Conservation (phyloP, 805 yeast species). For the Pichia occidentalis region DNA sequence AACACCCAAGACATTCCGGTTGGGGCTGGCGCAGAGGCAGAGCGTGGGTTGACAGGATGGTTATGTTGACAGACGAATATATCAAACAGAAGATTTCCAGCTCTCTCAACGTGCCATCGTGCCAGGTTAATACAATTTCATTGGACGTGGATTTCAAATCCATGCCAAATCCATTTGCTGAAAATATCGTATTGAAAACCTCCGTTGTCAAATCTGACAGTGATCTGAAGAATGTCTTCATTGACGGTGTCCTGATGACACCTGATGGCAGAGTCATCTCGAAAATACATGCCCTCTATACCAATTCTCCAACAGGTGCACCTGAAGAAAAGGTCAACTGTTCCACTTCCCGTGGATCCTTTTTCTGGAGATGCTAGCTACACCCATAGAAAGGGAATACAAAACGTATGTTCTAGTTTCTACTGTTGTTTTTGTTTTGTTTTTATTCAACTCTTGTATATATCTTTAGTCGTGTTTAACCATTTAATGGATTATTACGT, state of each 20-base stretch:
- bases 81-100: constrained; percentile 2
- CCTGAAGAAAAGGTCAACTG: too few species aligned
- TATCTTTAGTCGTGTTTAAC: too few species aligned
- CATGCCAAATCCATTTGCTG: not conserved
- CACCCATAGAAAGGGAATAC: too few species aligned
- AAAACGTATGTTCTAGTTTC: too few species aligned
- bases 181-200: not conserved
- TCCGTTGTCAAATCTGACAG: not conserved
- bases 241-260: not conserved
- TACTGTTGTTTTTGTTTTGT: too few species aligned
- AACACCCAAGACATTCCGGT: too few species aligned
- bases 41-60: not conserved
- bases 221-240: not conserved
- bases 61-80: constrained; percentile 3
- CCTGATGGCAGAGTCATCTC: constrained; percentile 3
- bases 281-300: not conserved
- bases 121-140: not conserved
- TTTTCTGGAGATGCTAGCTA: too few species aligned
- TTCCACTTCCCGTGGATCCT: too few species aligned
- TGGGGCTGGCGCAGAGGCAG: not conserved
- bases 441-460: too few species aligned
- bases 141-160: constrained; percentile 1
- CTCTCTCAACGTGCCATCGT: not conserved
- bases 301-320: not conserved
- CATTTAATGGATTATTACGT: too few species aligned